Evolutionary conservation across 1,139 yeast genomes (phyloP), one percentile per base, ranked within the genome.

Genomic region (Torulaspora globosa): DNA sequence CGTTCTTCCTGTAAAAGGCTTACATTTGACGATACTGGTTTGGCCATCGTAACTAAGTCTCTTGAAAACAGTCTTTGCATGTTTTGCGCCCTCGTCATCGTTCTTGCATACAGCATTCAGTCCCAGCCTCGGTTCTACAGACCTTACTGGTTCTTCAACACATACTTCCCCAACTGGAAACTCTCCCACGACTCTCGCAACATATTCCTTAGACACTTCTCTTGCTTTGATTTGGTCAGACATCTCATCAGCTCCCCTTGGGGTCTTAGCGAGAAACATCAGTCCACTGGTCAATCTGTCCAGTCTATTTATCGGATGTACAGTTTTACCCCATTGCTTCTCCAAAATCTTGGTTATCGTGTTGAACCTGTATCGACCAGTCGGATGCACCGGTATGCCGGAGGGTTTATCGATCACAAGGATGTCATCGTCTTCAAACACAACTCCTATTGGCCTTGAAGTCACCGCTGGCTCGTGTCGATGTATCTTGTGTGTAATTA

Each of bases 311-410:
- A 97, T 89, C 0, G 98, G 96, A 62, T 88, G 95, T 0, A 81
- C 92, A 1, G 70, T 67, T 38, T 73, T 71, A 0, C 83, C 83
- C 44, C 71, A 63, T 51, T 88, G 90, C 46, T 78, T 80, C 61
- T 84, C 81, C 52, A 90, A 68, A 15, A 88, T 80, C 63, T 84
- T 86, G n/a, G 95, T 87, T 12, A 90, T 79, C 1, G 96, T 80
- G 63, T 92, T 92, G 67, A 79, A 88, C 49, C 95, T 72, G 67
- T 82, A 92, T 48, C 97, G 71, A 0, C 98, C 99, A 0, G 97
- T 85, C 1, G 99, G 98, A 64, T 92, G 98, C 1, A 84, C 97
- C 0, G 99, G 97, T 3, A 92, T 78, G 0, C 98, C 97, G 3
- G 95, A 78, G 0, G 99, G 98, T 57, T 92, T 92, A 64, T 92